Evolutionary conservation across 352 stramenopile genomes (phyloP), one percentile per base, ranked within the genome.

Genomic region (Phytophthora megakarya): DNA sequence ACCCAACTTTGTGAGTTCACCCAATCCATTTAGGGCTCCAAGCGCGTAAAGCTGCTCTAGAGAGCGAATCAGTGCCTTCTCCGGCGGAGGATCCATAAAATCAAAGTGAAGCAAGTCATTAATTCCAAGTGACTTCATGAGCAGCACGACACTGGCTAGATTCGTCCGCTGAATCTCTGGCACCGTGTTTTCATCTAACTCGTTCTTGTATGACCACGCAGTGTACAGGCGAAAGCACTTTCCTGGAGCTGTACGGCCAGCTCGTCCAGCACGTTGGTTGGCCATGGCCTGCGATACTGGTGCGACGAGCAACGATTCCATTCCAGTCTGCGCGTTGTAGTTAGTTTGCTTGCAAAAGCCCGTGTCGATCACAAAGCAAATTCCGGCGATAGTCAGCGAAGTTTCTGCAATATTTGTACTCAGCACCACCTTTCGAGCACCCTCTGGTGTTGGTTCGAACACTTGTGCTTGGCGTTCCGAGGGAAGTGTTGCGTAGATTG

Each of bases 361-460:
- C 13, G 96, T 98, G 78, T 99, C 98, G 38, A 99, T 98, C 13
- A 99, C 98, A 65, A 97, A 99, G 69, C 93, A 98, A 55, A 99
- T 99, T 11, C 98, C 98, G 53, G 99, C 89, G 61, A 99, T 99
- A 0, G 98, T 99, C 15, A 99, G 73, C 53, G 90, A 98, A 16
- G 98, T 99, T 76, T 99, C 98, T 3, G 97, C 98, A 70, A 99
- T 99, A 79, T 99, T 99, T 1, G 98, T 99, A 32, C 95, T 97
- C 22, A 99, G 72, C 15, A 99, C 97, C 1, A 99, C 96, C 75
- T 99, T 99, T 16, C 98, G 87, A 43, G 94, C 93, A 1, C 90
- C 92, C 15, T 93, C 89, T 0, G 97, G 98, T 8, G 97, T 99
- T 44, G 96, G 89, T 67, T 99, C 93, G 75, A 99, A 99, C 37